Conservation (phyloP, 2,329 filamentous ascomycete species). For the Cryphonectria carpinicola region DNA sequence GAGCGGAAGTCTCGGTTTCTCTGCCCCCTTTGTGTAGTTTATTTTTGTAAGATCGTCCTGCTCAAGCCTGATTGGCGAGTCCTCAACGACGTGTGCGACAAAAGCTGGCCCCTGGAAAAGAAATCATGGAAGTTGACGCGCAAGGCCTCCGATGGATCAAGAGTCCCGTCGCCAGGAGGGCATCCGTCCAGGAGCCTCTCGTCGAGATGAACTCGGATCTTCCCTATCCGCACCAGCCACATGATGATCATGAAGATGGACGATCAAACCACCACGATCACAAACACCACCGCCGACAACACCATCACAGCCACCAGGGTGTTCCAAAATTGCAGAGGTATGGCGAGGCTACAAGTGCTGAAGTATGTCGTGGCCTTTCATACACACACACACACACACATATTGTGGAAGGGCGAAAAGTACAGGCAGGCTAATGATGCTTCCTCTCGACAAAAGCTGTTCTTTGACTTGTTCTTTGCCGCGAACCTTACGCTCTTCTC, state of each 20-base stretch:
- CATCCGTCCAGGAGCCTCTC: background rate
- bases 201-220: background rate
- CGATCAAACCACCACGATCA: background rate
- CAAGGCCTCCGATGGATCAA: conserved; percentile 3
- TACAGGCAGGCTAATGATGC: background rate
- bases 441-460: conserved; percentile 18
- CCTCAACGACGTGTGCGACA: background rate
- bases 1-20: background rate
- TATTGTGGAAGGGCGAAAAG: background rate
- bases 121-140: background rate
- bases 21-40: background rate
- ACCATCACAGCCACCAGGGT: background rate
- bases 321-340: background rate
- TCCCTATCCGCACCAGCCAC: background rate
- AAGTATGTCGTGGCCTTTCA: background rate
- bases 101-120: background rate
- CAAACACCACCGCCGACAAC: background rate
- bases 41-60: background rate
- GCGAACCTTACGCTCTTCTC: conserved; percentile 27
- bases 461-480: conserved; percentile 15
- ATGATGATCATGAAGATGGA: background rate
- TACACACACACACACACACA: background rate
- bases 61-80: background rate
- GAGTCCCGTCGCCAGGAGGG: conserved; percentile 6
- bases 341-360: conserved; percentile 5